Percentiles rank a stretch among this genome's conserved stretches.
Conservation (phyloP, 129 eudicot species). For the Escallonia herrerae region DNA sequence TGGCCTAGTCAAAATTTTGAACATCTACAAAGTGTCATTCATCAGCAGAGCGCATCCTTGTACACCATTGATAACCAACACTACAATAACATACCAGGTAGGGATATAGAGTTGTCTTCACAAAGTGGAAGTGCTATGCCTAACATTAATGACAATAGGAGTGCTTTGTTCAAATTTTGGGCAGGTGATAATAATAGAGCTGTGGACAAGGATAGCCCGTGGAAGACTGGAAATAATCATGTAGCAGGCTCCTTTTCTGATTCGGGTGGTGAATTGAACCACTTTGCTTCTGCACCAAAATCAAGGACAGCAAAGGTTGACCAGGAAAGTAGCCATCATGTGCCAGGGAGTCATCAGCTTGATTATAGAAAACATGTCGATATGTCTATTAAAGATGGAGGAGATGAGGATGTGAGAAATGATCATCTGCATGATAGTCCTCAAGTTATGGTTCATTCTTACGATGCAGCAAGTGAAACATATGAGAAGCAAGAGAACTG, state of each 20-base stretch:
- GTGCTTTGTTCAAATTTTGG: neutral
- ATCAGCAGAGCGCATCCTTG: conserved; percentile 7
- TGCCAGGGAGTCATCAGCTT: conserved; percentile 9
- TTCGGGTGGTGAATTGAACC: conserved; percentile 8
- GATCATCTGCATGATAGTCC: conserved; percentile 18
- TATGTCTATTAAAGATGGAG: conserved; percentile 3
- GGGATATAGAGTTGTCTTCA: neutral
- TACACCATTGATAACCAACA: conserved; percentile 2
- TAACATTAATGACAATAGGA: neutral
- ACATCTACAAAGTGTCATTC: conserved; percentile 10
- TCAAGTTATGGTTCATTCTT: conserved; percentile 13
- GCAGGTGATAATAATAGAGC: conserved; percentile 6
- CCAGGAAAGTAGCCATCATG: neutral
- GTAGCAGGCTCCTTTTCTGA: neutral
- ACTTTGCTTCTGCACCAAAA: neutral
- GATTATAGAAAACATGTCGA: conserved; percentile 3
- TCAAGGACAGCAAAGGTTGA: conserved; percentile 5
- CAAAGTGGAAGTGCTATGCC: neutral
- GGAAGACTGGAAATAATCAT: conserved; percentile 2
- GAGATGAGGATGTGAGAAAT: conserved; percentile 2
- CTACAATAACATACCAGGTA: conserved; percentile 6
- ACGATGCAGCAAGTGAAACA: conserved; percentile 5
- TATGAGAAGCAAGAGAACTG: conserved; percentile 11
- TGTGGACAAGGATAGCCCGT: neutral
- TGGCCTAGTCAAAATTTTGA: conserved; percentile 27